Evolutionary conservation across 768 basidiomycete genomes (phyloP).

Genomic region (Tricholoma terreum): DNA sequence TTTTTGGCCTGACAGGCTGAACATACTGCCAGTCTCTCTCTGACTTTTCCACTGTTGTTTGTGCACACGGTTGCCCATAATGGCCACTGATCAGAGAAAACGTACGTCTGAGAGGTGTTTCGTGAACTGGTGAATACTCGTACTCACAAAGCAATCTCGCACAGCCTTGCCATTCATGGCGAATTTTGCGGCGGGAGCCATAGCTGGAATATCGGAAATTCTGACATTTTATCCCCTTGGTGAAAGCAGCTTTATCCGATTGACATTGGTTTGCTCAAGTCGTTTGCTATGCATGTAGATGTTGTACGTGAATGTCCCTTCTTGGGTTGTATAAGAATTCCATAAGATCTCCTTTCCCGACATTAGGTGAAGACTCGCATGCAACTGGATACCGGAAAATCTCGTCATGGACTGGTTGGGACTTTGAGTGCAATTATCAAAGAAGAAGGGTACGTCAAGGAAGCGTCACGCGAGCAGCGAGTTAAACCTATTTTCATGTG

Average conservation of each 20-base stretch:
- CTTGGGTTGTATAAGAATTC: conserved; percentile 7
- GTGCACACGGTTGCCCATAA: conserved; percentile 1
- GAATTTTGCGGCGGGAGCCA: conserved; percentile 93
- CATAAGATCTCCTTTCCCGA: conserved; percentile 4
- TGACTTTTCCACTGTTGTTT: not conserved
- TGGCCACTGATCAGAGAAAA: conserved; percentile 31
- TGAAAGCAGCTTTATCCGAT: conserved; percentile 24
- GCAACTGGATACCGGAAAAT: conserved; percentile 90
- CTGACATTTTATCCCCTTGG: conserved; percentile 88
- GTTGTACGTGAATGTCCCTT: conserved; percentile 56
- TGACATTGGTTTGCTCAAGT: not conserved
- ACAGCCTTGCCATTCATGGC: conserved; percentile 81
- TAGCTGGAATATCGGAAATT: conserved; percentile 87
- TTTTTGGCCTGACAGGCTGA: no score
- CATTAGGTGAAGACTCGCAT: conserved; percentile 93
- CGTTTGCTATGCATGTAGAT: conserved; percentile 45
- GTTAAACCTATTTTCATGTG: conserved; percentile 13
- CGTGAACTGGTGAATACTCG: not conserved
- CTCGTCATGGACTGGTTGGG: conserved; percentile 72
- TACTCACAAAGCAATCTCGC: not conserved
- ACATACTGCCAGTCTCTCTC: not conserved
- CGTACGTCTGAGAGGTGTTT: conserved; percentile 17
- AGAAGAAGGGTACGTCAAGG: conserved; percentile 76
- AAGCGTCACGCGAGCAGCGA: not conserved
- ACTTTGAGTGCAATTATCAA: conserved; percentile 80